Conservation (phyloP, 2,329 filamentous ascomycete species). For the Blastomyces gilchristii region DNA sequence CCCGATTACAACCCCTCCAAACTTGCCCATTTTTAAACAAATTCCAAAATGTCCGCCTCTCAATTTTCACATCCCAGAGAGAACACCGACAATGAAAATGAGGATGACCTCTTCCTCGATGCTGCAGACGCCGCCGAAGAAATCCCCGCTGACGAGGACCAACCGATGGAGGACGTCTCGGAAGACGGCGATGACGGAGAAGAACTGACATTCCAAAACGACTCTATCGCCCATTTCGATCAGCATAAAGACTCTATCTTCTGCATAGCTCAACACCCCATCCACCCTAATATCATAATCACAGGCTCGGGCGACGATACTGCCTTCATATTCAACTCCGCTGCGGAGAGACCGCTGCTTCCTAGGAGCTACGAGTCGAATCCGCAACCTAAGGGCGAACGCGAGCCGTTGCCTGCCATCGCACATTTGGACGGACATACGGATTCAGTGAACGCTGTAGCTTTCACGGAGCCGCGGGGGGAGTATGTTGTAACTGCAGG, state of each 20-base stretch:
- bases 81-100: conserved; percentile 44
- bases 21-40: neutral
- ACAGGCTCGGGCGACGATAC: conserved; percentile 82
- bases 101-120: conserved; percentile 63
- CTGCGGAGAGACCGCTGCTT: conserved; percentile 57
- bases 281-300: conserved; percentile 64
- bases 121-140: conserved; percentile 71
- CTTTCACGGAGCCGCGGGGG: conserved; percentile 73
- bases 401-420: conserved; percentile 53
- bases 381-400: conserved; percentile 48
- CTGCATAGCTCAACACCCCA: conserved; percentile 85
- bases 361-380: conserved; percentile 64
- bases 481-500: conserved; percentile 81
- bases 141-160: conserved; percentile 58
- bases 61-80: conserved; percentile 17
- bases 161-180: conserved; percentile 69
- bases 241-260: conserved; percentile 84
- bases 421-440: conserved; percentile 78
- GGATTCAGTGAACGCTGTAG: conserved; percentile 78
- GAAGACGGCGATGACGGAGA: conserved; percentile 48
- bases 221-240: conserved; percentile 90
- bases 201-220: conserved; percentile 77
- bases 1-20: too few species aligned
- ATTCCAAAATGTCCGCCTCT: conserved; percentile 8
- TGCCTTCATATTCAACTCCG: conserved; percentile 75